Percentiles rank a stretch among this genome's conserved stretches.
These are phyloP conservation scores for Phytophthora ramorum DNA, from an alignment of 352 stramenopile species.

Conservation along the genomic window DNA sequence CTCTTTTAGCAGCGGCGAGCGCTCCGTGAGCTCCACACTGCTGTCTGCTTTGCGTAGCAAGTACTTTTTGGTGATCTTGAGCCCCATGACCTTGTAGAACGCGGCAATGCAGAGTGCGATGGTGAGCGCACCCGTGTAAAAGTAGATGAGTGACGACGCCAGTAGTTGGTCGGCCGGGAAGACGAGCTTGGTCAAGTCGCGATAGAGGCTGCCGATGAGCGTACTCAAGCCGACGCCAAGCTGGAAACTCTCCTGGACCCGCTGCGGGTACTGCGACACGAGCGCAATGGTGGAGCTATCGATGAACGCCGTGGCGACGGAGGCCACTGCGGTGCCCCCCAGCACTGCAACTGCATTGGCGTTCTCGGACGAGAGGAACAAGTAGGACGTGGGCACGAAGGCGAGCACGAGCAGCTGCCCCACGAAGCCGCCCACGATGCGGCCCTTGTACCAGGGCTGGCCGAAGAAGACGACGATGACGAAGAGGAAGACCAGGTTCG, in stretches of 20 bases:
- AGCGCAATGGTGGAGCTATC: slow-evolving; percentile 87
- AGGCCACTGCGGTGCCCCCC: slow-evolving; percentile 62
- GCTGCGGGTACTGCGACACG: slow-evolving; percentile 80
- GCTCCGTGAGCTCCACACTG: slow-evolving; percentile 67
- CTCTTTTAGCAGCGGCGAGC: slow-evolving; percentile 47
- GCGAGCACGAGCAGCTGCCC: slow-evolving; percentile 75
- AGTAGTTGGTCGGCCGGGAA: slow-evolving; percentile 71
- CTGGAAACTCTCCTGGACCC: slow-evolving; percentile 85
- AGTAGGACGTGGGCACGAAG: slow-evolving; percentile 83
- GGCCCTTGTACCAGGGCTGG: slow-evolving; percentile 71
- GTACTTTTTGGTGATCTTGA: slow-evolving; percentile 68
- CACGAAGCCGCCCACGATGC: slow-evolving; percentile 82
- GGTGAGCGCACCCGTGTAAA: slow-evolving; percentile 81
- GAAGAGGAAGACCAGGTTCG: slow-evolving; percentile 72
- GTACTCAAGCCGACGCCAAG: slow-evolving; percentile 83
- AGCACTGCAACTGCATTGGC: slow-evolving; percentile 74
- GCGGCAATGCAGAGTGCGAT: slow-evolving; percentile 80
- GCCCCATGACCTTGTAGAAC: slow-evolving; percentile 70
- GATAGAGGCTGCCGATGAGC: slow-evolving; percentile 84
- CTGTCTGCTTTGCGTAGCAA: slow-evolving; percentile 38
- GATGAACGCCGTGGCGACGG: slow-evolving; percentile 84
- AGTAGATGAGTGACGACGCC: slow-evolving; percentile 81
- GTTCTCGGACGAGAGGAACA: slow-evolving; percentile 71
- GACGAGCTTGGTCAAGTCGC: slow-evolving; percentile 82
- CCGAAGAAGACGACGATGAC: slow-evolving; percentile 70